A percentile compares a stretch with the other conserved stretches of the same genome.
Evolutionary conservation across 2,329 filamentous ascomycete genomes (phyloP).

Genomic region (Corniculantispora saksenae): DNA sequence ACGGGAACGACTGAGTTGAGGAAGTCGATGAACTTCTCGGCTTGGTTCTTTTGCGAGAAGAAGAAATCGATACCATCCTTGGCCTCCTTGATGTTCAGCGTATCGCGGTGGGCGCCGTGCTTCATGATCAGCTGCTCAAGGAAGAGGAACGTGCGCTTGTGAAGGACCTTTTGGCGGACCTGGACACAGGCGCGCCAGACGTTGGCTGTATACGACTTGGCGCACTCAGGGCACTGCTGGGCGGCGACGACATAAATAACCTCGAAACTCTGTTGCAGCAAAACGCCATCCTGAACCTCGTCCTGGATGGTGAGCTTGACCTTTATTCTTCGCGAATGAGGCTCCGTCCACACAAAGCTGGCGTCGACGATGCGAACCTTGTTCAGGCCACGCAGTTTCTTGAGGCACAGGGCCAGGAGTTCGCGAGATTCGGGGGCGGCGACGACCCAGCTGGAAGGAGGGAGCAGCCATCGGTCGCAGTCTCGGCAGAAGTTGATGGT

Average conservation of each 20-base stretch:
- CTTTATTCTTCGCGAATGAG: constrained; percentile 88
- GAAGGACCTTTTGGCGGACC: constrained; percentile 92
- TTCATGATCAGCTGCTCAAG: constrained; percentile 96
- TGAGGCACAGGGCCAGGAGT: constrained; percentile 85
- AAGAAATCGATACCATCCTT: constrained; percentile 97
- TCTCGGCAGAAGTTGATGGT: constrained; percentile 89
- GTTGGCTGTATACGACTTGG: constrained; percentile 94
- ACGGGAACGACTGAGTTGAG: constrained; percentile 79
- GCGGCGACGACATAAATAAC: constrained; percentile 87
- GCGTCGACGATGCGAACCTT: constrained; percentile 96
- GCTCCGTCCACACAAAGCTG: constrained; percentile 97
- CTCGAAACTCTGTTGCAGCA: constrained; percentile 92
- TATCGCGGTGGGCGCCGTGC: constrained; percentile 86
- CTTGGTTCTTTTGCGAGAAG: constrained; percentile 86
- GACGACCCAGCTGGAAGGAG: constrained; percentile 82
- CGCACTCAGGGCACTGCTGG: constrained; percentile 93
- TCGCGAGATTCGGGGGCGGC: constrained; percentile 87
- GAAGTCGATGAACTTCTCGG: constrained; percentile 90
- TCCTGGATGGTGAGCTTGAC: constrained; percentile 94
- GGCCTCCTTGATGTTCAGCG: constrained; percentile 97
- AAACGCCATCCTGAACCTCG: constrained; percentile 60
- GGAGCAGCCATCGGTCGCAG: constrained; percentile 90
- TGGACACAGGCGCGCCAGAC: constrained; percentile 93
- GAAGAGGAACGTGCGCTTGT: constrained; percentile 74
- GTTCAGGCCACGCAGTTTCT: constrained; percentile 80